Base-by-base conservation (phyloP, 2,329 filamentous ascomycete genomes). In the Fusarium udum region DNA sequence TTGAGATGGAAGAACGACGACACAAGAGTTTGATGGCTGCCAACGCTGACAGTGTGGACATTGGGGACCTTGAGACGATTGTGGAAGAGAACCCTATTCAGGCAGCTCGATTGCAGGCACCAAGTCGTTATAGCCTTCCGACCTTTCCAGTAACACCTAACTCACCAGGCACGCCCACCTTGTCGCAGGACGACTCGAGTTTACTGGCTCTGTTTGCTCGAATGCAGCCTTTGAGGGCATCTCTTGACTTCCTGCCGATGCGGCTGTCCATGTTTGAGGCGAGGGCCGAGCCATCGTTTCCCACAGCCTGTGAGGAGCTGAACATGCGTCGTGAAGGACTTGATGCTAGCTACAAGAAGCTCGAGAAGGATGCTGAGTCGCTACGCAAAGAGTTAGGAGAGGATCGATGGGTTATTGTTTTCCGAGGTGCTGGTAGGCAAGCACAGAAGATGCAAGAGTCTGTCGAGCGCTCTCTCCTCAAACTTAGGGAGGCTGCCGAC, bases 381-480 rank as follows among this genome's bases (percentile, higher is more conserved):
- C 83, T 99, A 52, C 89, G 95, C 72, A 93, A 95, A 80, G 96
- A 99, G 80, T 86, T 99, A 8, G 95, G 95, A 34, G 96, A 99
- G 80, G 96, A 99, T 79, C 92, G 95, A 64, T 99, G 96, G 96
- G 92, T 99, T 48, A 88, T 97, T 60, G 95, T 98, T 40, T 99
- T 99, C 84, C 91, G 95, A 64, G 95, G 96, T 73, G 96, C 96
- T 22, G 95, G 95, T 20, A 89, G 92, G 64, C 95, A 98, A 82
- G 95, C 96, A 9, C 91, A 96, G 75, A 97, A 97, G 84, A 97
- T 99, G 95, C 95, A 94, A 79, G 94, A 97, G 75, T 98, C 95
- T 7, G 94, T 98, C 28, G 93, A 97, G 79, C 89, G 95, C 72
- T 97, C 95, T 79, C 90, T 97, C 66, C 83, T 86, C 52, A 97